Percentiles rank a stretch among this genome's conserved stretches.
Conservation (phyloP, 345 rosid species). For the Boechera stricta region DNA sequence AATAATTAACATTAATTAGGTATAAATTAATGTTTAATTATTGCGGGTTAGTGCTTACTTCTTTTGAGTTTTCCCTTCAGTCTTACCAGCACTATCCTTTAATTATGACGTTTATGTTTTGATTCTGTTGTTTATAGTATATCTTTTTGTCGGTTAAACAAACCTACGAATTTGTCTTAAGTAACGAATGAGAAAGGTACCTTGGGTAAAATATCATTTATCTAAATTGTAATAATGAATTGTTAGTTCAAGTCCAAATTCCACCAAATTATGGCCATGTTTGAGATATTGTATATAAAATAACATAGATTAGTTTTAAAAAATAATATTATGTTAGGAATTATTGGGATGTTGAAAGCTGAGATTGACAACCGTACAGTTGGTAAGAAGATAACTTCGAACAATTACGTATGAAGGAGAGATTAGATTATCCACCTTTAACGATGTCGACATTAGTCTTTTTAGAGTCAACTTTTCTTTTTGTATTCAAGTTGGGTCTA, state of each 20-base stretch:
- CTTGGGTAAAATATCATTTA: neutral
- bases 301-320: neutral
- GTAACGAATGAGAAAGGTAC: neutral
- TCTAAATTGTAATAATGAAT: neutral
- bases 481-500: neutral
- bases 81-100: constrained; percentile 32
- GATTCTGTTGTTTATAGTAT: neutral
- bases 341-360: constrained; percentile 38
- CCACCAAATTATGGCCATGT: constrained; percentile 13
- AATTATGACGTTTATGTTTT: constrained; percentile 36
- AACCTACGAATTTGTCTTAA: neutral
- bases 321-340: neutral
- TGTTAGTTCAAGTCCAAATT: neutral
- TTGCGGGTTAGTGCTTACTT: constrained; percentile 42
- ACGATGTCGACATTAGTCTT: constrained; percentile 11
- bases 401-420: constrained; percentile 26
- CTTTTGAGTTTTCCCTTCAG: neutral
- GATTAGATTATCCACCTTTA: constrained; percentile 27
- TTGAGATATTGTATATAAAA: neutral
- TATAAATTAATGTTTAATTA: constrained; percentile 41
- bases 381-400: constrained; percentile 30
- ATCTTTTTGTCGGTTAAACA: constrained; percentile 38
- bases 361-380: constrained; percentile 14
- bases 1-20: constrained; percentile 51
- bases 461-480: constrained; percentile 12